phyloP scores from a whole-genome alignment of 306 rosid species.

The Cicer bijugum region DNA sequence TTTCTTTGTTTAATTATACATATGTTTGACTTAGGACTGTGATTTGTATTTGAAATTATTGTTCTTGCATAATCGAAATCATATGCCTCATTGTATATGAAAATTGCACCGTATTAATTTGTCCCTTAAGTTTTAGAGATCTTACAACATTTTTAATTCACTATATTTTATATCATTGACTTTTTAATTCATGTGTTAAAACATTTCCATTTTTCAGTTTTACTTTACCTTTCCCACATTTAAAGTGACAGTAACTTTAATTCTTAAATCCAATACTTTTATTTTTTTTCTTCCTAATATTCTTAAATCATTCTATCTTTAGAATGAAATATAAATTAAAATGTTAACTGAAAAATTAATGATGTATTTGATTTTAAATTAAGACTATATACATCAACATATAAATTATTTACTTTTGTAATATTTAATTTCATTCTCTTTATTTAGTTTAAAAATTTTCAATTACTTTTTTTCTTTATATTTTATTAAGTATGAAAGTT shows the following conservation, averaged over 20 bases:
- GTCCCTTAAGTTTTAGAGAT: background rate
- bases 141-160: background rate
- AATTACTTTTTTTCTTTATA: no score
- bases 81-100: background rate
- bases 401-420: no score
- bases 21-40: background rate
- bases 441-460: no score
- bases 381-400: no score
- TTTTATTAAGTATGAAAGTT: background rate
- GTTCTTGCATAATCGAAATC: background rate
- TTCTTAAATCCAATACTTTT: background rate
- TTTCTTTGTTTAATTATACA: background rate
- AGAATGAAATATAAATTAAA: no score
- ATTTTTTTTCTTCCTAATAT: no score
- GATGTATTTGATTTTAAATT: no score
- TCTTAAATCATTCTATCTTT: no score
- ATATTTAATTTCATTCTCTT: no score
- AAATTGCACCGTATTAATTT: slow-evolving; percentile 18
- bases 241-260: background rate
- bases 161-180: slow-evolving; percentile 3
- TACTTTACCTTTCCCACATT: background rate
- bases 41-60: background rate
- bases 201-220: background rate
- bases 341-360: no score
- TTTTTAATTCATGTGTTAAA: background rate